These are phyloP conservation scores for Neurospora hispaniola DNA, from an alignment of 495 filamentous ascomycete species.

Conservation along the genomic window DNA sequence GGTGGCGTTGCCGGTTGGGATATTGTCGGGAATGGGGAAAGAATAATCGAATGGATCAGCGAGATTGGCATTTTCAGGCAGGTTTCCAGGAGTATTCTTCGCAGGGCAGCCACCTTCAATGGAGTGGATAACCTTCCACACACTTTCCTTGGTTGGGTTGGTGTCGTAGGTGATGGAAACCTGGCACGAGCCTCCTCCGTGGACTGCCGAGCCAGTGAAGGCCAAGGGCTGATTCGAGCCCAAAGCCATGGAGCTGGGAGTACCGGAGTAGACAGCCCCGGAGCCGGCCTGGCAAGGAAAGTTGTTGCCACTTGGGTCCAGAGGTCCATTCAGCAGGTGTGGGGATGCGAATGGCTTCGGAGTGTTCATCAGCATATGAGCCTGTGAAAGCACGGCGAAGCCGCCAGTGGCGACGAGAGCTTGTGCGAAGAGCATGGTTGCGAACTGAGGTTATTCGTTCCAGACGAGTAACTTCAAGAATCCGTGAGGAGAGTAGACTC, in stretches of 20 bases:
- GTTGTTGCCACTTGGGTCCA: slow-evolving; percentile 37
- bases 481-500: no score
- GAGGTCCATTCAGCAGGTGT: rapidly evolving
- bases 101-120: slow-evolving; percentile 74
- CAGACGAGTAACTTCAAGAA: neutral
- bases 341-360: slow-evolving; percentile 37
- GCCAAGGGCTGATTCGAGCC: slow-evolving; percentile 43
- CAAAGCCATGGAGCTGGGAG: slow-evolving; percentile 37
- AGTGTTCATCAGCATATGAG: slow-evolving; percentile 61
- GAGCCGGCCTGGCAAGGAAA: slow-evolving; percentile 62
- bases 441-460: neutral
- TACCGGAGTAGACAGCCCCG: slow-evolving; percentile 30
- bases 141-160: slow-evolving; percentile 42
- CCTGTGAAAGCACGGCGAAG: slow-evolving; percentile 42
- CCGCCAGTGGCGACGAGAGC: slow-evolving; percentile 18
- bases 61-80: slow-evolving; percentile 18
- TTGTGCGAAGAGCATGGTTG: slow-evolving; percentile 13
- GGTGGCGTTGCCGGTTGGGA: slow-evolving; percentile 51
- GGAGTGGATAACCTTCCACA: slow-evolving; percentile 72
- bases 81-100: slow-evolving; percentile 31
- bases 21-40: slow-evolving; percentile 47
- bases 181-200: slow-evolving; percentile 84
- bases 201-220: slow-evolving; percentile 55
- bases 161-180: slow-evolving; percentile 69
- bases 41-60: slow-evolving; percentile 31